phyloP scores from a whole-genome alignment of 495 filamentous ascomycete genomes.

The Rostrohypoxylon terebratum region DNA sequence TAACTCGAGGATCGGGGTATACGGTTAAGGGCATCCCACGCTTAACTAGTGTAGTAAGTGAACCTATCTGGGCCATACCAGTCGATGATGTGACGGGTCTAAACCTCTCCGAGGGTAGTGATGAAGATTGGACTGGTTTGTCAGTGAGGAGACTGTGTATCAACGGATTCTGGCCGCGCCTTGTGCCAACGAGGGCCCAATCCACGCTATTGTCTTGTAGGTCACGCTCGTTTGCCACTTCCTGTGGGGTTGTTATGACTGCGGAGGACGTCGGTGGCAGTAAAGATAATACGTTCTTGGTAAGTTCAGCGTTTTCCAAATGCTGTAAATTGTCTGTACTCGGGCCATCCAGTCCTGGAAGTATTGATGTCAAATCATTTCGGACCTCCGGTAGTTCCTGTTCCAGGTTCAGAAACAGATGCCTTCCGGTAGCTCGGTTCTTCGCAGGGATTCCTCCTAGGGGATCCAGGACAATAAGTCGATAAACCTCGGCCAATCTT shows the following conservation, averaged over 20 bases:
- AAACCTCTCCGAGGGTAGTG: slow-evolving; percentile 77
- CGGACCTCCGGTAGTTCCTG: slow-evolving; percentile 82
- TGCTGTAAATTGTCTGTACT: slow-evolving; percentile 56
- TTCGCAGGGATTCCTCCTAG: slow-evolving; percentile 85
- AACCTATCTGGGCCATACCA: slow-evolving; percentile 54
- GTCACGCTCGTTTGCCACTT: slow-evolving; percentile 70
- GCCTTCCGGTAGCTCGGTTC: slow-evolving; percentile 72
- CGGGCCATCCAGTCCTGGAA: slow-evolving; percentile 10
- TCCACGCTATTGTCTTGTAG: slow-evolving; percentile 58
- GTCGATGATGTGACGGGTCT: slow-evolving; percentile 49
- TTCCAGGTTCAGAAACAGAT: slow-evolving; percentile 95
- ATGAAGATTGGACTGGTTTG: slow-evolving; percentile 90
- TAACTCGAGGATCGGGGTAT: slow-evolving; percentile 73
- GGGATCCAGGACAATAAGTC: slow-evolving; percentile 90
- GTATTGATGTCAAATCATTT: slow-evolving; percentile 62
- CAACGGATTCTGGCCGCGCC: slow-evolving; percentile 85
- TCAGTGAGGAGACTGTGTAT: slow-evolving; percentile 98
- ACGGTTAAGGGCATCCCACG: slow-evolving; percentile 89
- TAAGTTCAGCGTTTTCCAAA: slow-evolving; percentile 77
- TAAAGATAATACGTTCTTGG: slow-evolving; percentile 73
- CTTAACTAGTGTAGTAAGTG: slow-evolving; percentile 84
- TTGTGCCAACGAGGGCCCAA: slow-evolving; percentile 66
- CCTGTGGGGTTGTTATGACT: slow-evolving; percentile 84
- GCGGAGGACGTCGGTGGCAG: slow-evolving; percentile 89
- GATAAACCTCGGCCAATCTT: slow-evolving; percentile 73